Conservation (phyloP, 2,329 filamentous ascomycete species). For the Beauveria australis region DNA sequence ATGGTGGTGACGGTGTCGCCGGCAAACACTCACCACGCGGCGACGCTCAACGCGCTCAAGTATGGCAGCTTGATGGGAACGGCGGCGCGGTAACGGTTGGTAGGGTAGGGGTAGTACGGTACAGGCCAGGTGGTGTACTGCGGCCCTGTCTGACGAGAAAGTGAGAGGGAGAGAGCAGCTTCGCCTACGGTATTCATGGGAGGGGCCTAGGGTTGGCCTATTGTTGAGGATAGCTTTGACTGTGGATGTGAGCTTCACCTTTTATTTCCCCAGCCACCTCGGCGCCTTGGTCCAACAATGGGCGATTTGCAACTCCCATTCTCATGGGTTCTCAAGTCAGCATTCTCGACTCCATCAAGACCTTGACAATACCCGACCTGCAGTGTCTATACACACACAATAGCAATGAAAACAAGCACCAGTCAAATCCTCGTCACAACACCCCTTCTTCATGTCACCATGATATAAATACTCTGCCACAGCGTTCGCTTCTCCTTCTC, state of each 20-base stretch:
- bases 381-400: neutral
- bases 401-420: neutral
- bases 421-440: neutral
- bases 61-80: constrained; percentile 32
- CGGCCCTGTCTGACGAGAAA: neutral
- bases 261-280: neutral
- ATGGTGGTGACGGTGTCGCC: constrained; percentile 29
- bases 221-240: neutral
- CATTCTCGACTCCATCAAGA: neutral
- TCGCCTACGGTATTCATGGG: neutral
- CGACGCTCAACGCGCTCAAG: constrained; percentile 34
- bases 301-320: neutral
- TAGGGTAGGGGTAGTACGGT: neutral
- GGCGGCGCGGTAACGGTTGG: neutral
- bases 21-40: constrained; percentile 25
- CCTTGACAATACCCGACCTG: neutral
- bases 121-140: neutral
- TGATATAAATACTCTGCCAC: neutral
- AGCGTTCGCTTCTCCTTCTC: neutral
- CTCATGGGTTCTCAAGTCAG: neutral
- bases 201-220: neutral
- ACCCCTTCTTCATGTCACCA: neutral
- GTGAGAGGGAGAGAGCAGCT: neutral
- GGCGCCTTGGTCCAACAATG: neutral
- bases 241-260: neutral